Evolutionary conservation across 2,329 filamentous ascomycete species (phyloP).

Genomic region (Fusarium acutatum): DNA sequence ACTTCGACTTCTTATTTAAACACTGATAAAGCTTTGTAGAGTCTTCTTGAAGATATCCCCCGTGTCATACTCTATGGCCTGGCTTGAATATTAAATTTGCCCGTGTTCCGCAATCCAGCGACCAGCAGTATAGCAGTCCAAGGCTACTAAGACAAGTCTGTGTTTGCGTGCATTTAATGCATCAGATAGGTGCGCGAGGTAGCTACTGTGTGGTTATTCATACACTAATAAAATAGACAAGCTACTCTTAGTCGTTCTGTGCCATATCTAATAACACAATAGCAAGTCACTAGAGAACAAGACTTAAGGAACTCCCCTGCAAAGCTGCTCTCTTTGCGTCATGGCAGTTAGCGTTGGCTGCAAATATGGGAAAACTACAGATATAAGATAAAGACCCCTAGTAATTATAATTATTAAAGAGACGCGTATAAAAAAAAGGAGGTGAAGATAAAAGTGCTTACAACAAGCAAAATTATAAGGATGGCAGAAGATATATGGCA

Average conservation of each 20-base stretch:
- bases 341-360: neutral
- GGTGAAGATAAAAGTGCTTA: fast-evolving
- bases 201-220: constrained; percentile 49
- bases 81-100: constrained; percentile 49
- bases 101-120: fast-evolving
- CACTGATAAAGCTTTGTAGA: constrained; percentile 33
- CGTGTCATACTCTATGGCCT: constrained; percentile 58
- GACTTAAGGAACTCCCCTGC: constrained; percentile 22
- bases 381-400: neutral
- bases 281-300: constrained; percentile 25
- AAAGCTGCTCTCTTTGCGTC: neutral
- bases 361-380: neutral
- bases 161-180: constrained; percentile 49
- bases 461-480: neutral
- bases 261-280: fast-evolving
- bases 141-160: constrained; percentile 53
- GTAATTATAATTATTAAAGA: fast-evolving
- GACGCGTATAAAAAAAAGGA: neutral
- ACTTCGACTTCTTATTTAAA: neutral
- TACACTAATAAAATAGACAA: constrained; percentile 50
- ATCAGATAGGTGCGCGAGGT: constrained; percentile 49
- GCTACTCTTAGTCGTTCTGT: fast-evolving
- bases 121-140: constrained; percentile 47
- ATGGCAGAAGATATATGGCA: constrained; percentile 6
- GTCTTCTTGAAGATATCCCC: constrained; percentile 58